These are phyloP conservation scores for Solanum chaucha DNA, from an alignment of 257 asterid species.

Conservation along the genomic window DNA sequence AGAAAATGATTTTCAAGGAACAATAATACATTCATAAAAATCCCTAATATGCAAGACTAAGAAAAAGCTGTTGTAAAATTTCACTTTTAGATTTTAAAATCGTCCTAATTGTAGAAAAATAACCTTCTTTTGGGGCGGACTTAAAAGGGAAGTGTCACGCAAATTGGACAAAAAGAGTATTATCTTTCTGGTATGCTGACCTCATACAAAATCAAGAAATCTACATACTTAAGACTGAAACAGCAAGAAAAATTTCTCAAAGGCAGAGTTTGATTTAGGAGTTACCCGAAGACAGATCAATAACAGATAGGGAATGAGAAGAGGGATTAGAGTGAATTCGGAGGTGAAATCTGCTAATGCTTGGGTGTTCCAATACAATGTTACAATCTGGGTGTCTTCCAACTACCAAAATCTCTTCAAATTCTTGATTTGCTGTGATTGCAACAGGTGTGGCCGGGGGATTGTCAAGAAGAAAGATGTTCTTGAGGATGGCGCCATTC, in stretches of 20 bases:
- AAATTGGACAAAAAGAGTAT: neutral
- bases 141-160: neutral
- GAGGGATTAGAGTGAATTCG: slow-evolving; percentile 53
- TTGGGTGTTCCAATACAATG: slow-evolving; percentile 80
- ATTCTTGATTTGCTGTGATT: slow-evolving; percentile 1
- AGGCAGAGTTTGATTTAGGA: neutral
- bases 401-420: slow-evolving; percentile 47
- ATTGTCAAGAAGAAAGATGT: slow-evolving; percentile 50
- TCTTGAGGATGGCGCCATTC: slow-evolving; percentile 58
- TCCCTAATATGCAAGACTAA: neutral
- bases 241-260: neutral
- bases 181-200: neutral
- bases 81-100: neutral
- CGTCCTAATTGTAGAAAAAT: neutral
- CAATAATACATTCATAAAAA: neutral
- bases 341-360: slow-evolving; percentile 90
- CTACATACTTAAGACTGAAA: neutral
- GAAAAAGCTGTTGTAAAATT: neutral
- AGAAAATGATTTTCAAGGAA: neutral
- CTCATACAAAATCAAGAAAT: neutral
- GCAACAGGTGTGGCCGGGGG: slow-evolving; percentile 17
- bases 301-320: slow-evolving; percentile 38
- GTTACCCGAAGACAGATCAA: slow-evolving; percentile 64
- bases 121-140: neutral
- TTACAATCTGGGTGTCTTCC: slow-evolving; percentile 88